A percentile compares a stretch with the other conserved stretches of the same genome.
phyloP scores from a whole-genome alignment of 2,329 filamentous ascomycete species.

The Myotisia sp. region DNA sequence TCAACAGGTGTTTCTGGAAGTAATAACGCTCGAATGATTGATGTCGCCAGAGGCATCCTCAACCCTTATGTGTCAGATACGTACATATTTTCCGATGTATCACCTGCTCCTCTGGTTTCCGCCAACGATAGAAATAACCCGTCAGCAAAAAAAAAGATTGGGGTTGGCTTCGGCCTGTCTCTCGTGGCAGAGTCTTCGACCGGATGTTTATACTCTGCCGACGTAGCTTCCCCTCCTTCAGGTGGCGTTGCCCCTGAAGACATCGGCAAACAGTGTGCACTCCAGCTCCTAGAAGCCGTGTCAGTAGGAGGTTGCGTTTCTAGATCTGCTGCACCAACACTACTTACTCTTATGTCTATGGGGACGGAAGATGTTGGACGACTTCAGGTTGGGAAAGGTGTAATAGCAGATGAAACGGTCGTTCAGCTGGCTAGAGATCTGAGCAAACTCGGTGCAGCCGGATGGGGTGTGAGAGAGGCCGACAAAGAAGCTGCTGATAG shows the following conservation, averaged over 20 bases:
- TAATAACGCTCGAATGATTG: slow-evolving; percentile 92
- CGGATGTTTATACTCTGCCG: slow-evolving; percentile 75
- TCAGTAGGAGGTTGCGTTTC: slow-evolving; percentile 70
- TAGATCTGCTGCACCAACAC: slow-evolving; percentile 53
- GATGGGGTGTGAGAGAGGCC: slow-evolving; percentile 75
- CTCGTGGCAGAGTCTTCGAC: slow-evolving; percentile 86
- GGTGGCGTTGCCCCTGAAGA: slow-evolving; percentile 83
- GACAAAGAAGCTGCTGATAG: slow-evolving; percentile 47
- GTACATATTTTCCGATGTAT: slow-evolving; percentile 64
- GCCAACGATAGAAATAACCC: slow-evolving; percentile 55
- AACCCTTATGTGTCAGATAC: slow-evolving; percentile 80
- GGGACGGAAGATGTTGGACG: slow-evolving; percentile 89
- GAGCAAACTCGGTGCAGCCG: slow-evolving; percentile 74
- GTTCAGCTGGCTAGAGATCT: slow-evolving; percentile 72
- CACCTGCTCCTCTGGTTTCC: slow-evolving; percentile 45
- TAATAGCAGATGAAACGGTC: slow-evolving; percentile 66
- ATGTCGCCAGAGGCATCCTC: slow-evolving; percentile 70
- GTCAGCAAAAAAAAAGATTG: slow-evolving; percentile 46
- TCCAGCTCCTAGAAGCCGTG: slow-evolving; percentile 74
- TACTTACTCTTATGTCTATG: slow-evolving; percentile 92
- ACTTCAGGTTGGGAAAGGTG: slow-evolving; percentile 63
- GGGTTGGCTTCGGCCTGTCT: slow-evolving; percentile 81
- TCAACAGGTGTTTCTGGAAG: slow-evolving; percentile 79
- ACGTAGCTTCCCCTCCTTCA: slow-evolving; percentile 56
- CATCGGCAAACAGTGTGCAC: slow-evolving; percentile 73